These are phyloP conservation scores for Thermothielavioides terrestris DNA, from an alignment of 495 filamentous ascomycete genomes.

Conservation along the genomic window DNA sequence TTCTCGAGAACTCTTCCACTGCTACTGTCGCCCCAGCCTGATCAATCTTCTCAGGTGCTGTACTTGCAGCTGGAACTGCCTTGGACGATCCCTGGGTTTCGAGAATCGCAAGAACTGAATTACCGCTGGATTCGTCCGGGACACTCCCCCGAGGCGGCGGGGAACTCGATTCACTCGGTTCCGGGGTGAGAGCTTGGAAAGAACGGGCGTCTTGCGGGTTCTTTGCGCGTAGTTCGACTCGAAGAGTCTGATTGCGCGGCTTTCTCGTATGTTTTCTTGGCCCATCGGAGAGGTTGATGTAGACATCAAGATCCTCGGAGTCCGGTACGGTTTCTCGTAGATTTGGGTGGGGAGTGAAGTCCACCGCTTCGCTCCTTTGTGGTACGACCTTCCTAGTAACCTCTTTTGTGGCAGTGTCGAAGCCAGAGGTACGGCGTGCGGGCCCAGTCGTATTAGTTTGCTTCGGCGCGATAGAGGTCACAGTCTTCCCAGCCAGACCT, in stretches of 20 bases:
- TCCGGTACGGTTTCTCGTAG: not conserved
- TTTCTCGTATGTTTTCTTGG: slow-evolving; percentile 9
- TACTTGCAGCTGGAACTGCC: not conserved
- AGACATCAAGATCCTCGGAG: slow-evolving; percentile 1
- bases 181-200: slow-evolving; percentile 10
- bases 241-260: slow-evolving; percentile 19
- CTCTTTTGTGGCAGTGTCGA: too few relatives aligned
- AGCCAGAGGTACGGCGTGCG: too few relatives aligned
- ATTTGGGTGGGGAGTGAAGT: not conserved
- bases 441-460: too few relatives aligned
- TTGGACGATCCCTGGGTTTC: not conserved
- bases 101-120: not conserved
- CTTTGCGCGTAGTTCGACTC: slow-evolving; percentile 16
- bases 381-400: not conserved
- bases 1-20: slow-evolving; percentile 22
- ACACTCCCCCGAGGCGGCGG: not conserved
- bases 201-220: slow-evolving; percentile 3
- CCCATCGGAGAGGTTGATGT: slow-evolving; percentile 5
- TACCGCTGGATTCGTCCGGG: not conserved
- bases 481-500: too few relatives aligned
- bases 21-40: not conserved
- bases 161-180: slow-evolving; percentile 7
- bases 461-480: too few relatives aligned
- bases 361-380: not conserved
- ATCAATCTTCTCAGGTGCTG: not conserved